Conservation (phyloP, 768 basidiomycete species). For the Mycena venus region DNA sequence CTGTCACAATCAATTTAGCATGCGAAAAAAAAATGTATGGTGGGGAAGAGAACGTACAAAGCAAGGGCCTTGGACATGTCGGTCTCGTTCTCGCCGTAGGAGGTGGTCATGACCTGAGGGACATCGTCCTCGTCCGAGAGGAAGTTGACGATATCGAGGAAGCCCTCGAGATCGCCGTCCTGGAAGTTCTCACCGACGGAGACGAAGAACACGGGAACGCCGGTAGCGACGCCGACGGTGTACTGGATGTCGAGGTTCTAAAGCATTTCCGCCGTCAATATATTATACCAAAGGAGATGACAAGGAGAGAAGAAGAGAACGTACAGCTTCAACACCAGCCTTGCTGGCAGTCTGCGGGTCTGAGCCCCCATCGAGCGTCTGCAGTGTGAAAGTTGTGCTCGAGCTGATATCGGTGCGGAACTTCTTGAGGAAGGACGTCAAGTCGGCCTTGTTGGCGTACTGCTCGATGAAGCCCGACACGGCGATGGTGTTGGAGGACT, state of each 20-base stretch:
- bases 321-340: slow-evolving; percentile 29
- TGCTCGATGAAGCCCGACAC: slow-evolving; percentile 33
- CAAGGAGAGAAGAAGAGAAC: background rate
- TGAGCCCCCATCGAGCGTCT: slow-evolving; percentile 28
- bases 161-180: slow-evolving; percentile 45
- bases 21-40: background rate
- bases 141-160: too few species aligned
- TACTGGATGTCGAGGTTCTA: slow-evolving; percentile 31
- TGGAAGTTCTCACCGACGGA: slow-evolving; percentile 45
- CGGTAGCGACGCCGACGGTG: slow-evolving; percentile 35
- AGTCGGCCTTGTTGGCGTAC: slow-evolving; percentile 22
- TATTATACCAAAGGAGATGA: too few species aligned
- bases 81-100: slow-evolving; percentile 59
- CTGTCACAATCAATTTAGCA: background rate
- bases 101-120: slow-evolving; percentile 70
- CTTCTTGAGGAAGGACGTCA: slow-evolving; percentile 24
- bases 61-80: background rate
- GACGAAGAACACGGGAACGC: slow-evolving; percentile 46
- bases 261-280: background rate
- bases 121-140: slow-evolving; percentile 57
- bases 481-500: slow-evolving; percentile 38
- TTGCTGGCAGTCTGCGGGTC: slow-evolving; percentile 14
- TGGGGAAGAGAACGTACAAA: background rate
- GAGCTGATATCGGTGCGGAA: slow-evolving; percentile 33
- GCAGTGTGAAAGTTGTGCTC: slow-evolving; percentile 21